Percentiles rank a stretch among this genome's conserved stretches.
Conservation (phyloP, 2,329 filamentous ascomycete genomes). For the Fusarium guadeloupense region DNA sequence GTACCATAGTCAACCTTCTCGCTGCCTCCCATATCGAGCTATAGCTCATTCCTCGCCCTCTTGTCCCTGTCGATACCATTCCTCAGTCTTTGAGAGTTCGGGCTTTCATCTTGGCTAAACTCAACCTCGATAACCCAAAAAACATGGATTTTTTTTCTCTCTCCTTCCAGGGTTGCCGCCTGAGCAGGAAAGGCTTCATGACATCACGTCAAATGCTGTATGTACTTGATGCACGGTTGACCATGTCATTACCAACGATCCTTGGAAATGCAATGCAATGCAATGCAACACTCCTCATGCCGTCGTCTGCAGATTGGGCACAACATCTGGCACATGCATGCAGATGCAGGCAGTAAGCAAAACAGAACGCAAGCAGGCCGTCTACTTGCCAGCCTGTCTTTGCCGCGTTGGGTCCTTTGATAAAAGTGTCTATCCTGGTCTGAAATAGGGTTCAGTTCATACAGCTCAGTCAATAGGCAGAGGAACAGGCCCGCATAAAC, state of each 20-base stretch:
- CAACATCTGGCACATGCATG: background rate
- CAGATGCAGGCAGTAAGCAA: background rate
- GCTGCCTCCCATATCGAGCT: constrained; percentile 16
- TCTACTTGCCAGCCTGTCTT: background rate
- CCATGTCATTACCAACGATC: background rate
- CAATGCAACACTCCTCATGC: constrained; percentile 27
- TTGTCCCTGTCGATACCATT: constrained; percentile 31
- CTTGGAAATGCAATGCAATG: constrained; percentile 20
- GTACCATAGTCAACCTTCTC: constrained; percentile 11
- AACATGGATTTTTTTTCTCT: constrained; percentile 6
- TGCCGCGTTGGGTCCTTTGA: background rate
- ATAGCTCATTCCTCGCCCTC: constrained; percentile 11
- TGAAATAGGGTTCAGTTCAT: constrained; percentile 18
- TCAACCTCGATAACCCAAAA: background rate
- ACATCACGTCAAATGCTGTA: constrained; percentile 19
- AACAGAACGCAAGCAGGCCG: background rate
- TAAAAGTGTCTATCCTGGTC: background rate
- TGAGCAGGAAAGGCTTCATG: background rate
- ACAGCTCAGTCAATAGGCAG: constrained; percentile 3
- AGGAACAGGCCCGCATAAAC: constrained; percentile 11
- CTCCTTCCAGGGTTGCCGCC: constrained; percentile 3
- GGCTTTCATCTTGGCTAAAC: constrained; percentile 1
- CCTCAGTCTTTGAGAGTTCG: constrained; percentile 7
- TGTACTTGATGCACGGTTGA: constrained; percentile 3
- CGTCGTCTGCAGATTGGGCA: constrained; percentile 3